phyloP scores from a whole-genome alignment of 2,329 filamentous ascomycete genomes.

The Neofusicoccum umdonicola region DNA sequence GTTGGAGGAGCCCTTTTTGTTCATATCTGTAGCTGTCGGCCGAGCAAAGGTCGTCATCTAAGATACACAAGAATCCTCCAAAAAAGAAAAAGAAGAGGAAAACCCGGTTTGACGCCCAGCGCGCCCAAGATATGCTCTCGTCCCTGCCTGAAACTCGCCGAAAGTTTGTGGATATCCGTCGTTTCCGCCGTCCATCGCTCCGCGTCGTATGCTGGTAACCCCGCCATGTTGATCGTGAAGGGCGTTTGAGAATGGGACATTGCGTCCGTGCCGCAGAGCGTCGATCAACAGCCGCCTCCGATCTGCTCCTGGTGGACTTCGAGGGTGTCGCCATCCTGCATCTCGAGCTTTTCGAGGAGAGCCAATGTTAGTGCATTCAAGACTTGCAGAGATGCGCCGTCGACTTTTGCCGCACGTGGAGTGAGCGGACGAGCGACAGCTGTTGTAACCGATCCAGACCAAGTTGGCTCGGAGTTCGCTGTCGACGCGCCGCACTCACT shows the following conservation, averaged over 20 bases:
- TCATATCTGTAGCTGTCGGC: constrained; percentile 5
- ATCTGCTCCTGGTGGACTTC: constrained; percentile 99
- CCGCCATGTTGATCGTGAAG: constrained; percentile 2
- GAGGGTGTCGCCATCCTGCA: constrained; percentile 92
- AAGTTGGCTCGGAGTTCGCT: background rate
- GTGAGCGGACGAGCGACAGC: background rate
- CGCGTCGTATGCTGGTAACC: constrained; percentile 14
- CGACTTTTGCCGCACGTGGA: background rate
- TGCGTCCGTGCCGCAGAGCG: background rate
- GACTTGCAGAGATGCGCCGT: background rate
- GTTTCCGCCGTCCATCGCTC: constrained; percentile 3
- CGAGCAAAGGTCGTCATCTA: constrained; percentile 11
- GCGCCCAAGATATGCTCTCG: constrained; percentile 16
- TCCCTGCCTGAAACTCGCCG: constrained; percentile 7
- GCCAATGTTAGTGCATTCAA: background rate
- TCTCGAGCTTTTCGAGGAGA: constrained; percentile 69
- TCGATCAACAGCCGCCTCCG: constrained; percentile 58
- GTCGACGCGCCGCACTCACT: background rate
- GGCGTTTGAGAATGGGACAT: background rate
- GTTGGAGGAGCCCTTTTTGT: background rate
- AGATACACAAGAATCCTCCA: constrained; percentile 8
- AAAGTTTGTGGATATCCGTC: constrained; percentile 8
- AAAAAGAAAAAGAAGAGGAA: constrained; percentile 1
- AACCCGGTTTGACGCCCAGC: constrained; percentile 11
- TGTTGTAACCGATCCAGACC: background rate